phyloP scores from a whole-genome alignment of 169 alveolate species.

The Plasmodium gaboni region DNA sequence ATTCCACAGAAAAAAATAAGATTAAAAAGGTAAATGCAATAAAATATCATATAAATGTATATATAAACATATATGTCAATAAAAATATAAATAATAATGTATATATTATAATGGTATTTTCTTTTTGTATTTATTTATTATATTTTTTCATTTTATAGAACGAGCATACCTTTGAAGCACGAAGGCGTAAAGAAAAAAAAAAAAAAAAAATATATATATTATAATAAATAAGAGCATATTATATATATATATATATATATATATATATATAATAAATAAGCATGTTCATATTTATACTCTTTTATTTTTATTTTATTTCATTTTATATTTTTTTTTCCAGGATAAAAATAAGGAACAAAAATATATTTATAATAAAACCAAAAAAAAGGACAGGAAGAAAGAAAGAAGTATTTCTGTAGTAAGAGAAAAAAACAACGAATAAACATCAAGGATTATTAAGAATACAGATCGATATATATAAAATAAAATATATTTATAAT shows the following conservation, averaged over 20 bases:
- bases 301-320: not conserved
- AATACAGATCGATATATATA: too few species aligned
- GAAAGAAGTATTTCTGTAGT: not conserved
- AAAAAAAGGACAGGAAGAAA: not conserved
- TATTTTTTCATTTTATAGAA: slow-evolving; percentile 21
- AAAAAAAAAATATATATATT: not conserved
- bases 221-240: not conserved
- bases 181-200: slow-evolving; percentile 21
- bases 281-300: not conserved
- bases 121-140: too few species aligned
- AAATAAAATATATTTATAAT: too few species aligned
- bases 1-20: slow-evolving; percentile 45
- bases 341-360: too few species aligned
- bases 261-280: too few species aligned
- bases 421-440: too few species aligned
- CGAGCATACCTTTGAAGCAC: slow-evolving; percentile 16
- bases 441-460: too few species aligned
- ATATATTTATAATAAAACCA: slow-evolving; percentile 4
- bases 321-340: not conserved
- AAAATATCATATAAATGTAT: too few species aligned
- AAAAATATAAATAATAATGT: not conserved
- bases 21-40: slow-evolving; percentile 27
- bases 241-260: too few species aligned
- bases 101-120: not conserved
- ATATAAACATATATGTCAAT: too few species aligned